Conservation (phyloP, 2,329 filamentous ascomycete species). For the Zalaria obscura region DNA sequence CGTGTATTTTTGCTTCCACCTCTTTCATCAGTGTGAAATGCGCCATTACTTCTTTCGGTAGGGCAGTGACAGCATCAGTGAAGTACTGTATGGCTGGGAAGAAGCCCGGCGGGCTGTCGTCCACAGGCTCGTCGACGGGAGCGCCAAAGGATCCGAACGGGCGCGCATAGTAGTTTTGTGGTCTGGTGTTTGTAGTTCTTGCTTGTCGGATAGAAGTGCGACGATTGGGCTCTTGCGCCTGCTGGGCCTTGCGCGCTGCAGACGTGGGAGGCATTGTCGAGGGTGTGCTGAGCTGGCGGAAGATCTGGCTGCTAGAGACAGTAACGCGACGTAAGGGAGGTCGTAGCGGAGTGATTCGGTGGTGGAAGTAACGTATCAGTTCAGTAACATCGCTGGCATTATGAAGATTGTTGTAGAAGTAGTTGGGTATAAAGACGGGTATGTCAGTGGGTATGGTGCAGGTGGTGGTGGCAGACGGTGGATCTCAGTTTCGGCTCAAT, state of each 20-base stretch:
- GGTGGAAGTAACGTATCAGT: no score
- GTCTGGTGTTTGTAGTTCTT: constrained; percentile 29
- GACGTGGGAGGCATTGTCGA: constrained; percentile 7
- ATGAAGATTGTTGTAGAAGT: no score
- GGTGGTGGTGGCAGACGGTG: no score
- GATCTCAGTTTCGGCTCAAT: no score
- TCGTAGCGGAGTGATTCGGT: no score
- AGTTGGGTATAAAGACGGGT: no score
- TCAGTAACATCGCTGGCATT: no score
- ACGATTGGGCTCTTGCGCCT: constrained; percentile 4
- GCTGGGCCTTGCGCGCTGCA: constrained; percentile 6
- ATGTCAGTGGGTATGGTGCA: no score
- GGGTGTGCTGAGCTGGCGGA: not conserved
- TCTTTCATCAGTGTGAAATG: constrained; percentile 95
- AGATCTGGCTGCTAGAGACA: not conserved
- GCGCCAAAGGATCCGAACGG: constrained; percentile 26
- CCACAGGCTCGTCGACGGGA: constrained; percentile 13
- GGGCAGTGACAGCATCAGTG: constrained; percentile 77
- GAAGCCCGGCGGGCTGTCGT: constrained; percentile 32
- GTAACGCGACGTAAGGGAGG: not conserved
- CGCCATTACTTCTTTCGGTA: constrained; percentile 87
- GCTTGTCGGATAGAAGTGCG: constrained; percentile 28
- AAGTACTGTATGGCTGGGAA: constrained; percentile 61
- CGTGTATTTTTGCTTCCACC: constrained; percentile 92
- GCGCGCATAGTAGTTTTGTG: constrained; percentile 38